These are phyloP conservation scores for Papilionanthe hybrid DNA, from an alignment of 116 monocot genomes.

Conservation along the genomic window DNA sequence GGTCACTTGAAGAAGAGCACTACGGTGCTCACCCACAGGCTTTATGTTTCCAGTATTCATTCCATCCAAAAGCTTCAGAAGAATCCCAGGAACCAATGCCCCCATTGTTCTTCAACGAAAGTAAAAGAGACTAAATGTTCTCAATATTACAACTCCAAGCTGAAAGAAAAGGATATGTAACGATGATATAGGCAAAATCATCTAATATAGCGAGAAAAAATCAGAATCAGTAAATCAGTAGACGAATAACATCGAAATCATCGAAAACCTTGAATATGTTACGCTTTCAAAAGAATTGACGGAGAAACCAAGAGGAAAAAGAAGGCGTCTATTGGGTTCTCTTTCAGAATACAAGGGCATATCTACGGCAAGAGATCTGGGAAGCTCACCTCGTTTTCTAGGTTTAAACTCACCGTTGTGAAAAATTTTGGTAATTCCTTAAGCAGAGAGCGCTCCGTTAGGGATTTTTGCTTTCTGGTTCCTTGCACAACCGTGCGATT, in stretches of 20 bases:
- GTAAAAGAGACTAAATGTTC: background rate
- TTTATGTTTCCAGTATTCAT: constrained; percentile 58
- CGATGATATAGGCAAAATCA: background rate
- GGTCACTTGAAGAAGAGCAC: constrained; percentile 75
- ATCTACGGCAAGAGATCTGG: background rate
- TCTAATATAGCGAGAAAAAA: background rate
- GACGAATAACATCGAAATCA: background rate
- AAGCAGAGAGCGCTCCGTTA: background rate
- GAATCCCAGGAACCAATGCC: constrained; percentile 58
- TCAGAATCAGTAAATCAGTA: background rate
- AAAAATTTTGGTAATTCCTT: background rate
- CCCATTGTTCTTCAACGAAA: constrained; percentile 40
- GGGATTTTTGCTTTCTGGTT: background rate
- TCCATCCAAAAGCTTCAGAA: constrained; percentile 72
- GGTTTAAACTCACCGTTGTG: background rate
- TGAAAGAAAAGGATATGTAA: background rate
- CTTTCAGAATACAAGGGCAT: background rate
- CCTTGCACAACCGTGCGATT: background rate
- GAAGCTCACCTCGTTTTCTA: background rate
- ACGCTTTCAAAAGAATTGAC: background rate
- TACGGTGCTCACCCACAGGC: constrained; percentile 78
- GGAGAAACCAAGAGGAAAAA: background rate
- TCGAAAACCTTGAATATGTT: background rate
- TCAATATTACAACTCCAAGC: background rate
- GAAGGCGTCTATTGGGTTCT: background rate